Conservation (phyloP, 2,329 filamentous ascomycete species). For the Pleoardoris graminearum region DNA sequence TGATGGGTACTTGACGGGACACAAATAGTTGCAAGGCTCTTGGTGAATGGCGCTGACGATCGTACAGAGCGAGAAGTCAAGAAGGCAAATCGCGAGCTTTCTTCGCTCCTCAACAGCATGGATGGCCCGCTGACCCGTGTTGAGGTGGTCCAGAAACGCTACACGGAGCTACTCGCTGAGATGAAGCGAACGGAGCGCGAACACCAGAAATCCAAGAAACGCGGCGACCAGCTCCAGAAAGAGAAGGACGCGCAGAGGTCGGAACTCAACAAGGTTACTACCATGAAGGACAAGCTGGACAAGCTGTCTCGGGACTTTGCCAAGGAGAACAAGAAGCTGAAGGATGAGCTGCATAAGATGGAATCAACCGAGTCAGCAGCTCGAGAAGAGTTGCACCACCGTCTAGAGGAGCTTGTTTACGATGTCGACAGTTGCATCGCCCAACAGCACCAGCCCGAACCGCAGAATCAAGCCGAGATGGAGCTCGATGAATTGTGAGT, state of each 20-base stretch:
- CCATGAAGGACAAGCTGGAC: slow-evolving; percentile 93
- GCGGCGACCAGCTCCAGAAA: slow-evolving; percentile 91
- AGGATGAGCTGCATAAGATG: slow-evolving; percentile 86
- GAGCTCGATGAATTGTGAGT: slow-evolving; percentile 87
- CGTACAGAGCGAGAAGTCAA: slow-evolving; percentile 84
- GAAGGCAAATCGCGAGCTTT: slow-evolving; percentile 88
- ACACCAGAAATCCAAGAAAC: slow-evolving; percentile 93
- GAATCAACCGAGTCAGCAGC: slow-evolving; percentile 84
- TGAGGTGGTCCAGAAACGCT: slow-evolving; percentile 86
- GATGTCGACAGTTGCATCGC: slow-evolving; percentile 89
- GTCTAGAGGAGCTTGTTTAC: slow-evolving; percentile 76
- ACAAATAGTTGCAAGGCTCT: too few species aligned
- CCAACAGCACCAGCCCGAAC: slow-evolving; percentile 78
- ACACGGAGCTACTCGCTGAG: slow-evolving; percentile 85
- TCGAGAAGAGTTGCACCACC: slow-evolving; percentile 80
- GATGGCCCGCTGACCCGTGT: slow-evolving; percentile 92
- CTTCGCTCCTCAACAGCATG: slow-evolving; percentile 80
- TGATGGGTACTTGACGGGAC: too few species aligned
- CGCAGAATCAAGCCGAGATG: slow-evolving; percentile 76
- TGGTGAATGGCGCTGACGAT: slow-evolving; percentile 27
- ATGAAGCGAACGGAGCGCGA: slow-evolving; percentile 97
- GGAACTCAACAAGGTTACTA: slow-evolving; percentile 86
- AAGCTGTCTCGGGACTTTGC: slow-evolving; percentile 94
- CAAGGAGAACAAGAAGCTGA: slow-evolving; percentile 97
- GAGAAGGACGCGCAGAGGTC: slow-evolving; percentile 89